Evolutionary conservation across 176 grass and related monocot species (phyloP).

Genomic region (Ananas comosus): DNA sequence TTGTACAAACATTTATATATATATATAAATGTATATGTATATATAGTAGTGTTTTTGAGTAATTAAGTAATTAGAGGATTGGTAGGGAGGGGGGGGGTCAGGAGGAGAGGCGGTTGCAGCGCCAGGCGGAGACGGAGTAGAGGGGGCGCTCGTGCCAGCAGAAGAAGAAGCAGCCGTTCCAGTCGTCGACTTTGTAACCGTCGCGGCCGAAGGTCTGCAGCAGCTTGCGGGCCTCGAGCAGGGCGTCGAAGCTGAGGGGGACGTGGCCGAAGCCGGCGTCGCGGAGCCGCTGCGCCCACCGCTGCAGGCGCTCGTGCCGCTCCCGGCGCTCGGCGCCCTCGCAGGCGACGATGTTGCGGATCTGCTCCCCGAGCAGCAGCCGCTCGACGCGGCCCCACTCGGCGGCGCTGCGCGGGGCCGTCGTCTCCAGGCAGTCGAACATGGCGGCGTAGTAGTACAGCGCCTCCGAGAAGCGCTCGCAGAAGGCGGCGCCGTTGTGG

Average conservation of each 20-base stretch:
- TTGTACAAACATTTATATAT: no score
- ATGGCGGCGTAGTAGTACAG: conserved; percentile 25
- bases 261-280: conserved; percentile 20
- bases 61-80: no score
- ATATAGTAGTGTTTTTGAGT: no score
- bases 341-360: conserved; percentile 18
- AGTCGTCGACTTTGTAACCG: background rate
- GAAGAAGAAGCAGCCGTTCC: conserved; percentile 15
- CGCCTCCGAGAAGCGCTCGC: conserved; percentile 29
- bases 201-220: background rate
- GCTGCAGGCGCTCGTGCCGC: conserved; percentile 30
- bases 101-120: background rate
- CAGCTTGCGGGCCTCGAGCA: conserved; percentile 4
- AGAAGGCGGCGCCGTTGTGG: conserved; percentile 26
- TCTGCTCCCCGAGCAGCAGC: conserved; percentile 24
- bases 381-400: conserved; percentile 16
- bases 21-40: no score
- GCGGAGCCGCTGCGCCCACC: conserved; percentile 25
- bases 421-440: conserved; percentile 17
- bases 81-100: no score
- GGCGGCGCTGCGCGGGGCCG: background rate
- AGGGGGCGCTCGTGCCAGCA: conserved; percentile 24
- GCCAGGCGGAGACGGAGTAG: conserved; percentile 29
- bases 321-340: conserved; percentile 13
- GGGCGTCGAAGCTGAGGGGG: conserved; percentile 15